These are phyloP conservation scores for Crepidotus sp. DNA, from an alignment of 1,284 basidiomycete genomes.

Conservation along the genomic window DNA sequence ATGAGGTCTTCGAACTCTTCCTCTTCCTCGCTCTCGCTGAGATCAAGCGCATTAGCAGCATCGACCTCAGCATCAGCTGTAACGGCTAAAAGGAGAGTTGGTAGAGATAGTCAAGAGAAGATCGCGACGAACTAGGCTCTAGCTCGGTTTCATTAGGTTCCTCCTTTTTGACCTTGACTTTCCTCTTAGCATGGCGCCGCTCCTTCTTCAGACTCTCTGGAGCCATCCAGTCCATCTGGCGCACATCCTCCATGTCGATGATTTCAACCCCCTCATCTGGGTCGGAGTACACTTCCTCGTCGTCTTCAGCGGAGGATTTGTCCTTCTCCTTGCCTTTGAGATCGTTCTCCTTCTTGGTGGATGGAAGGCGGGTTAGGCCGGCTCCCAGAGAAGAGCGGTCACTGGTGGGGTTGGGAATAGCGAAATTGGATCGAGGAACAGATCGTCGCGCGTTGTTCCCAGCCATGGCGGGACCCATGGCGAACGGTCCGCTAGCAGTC, in stretches of 20 bases:
- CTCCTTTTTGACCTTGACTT: constrained; percentile 41
- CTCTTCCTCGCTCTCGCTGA: constrained; percentile 81
- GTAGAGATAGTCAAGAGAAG: not conserved
- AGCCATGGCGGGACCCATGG: constrained; percentile 67
- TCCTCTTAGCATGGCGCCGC: constrained; percentile 24
- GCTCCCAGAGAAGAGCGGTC: constrained; percentile 37
- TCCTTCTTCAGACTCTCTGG: constrained; percentile 70
- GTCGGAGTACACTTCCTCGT: constrained; percentile 60
- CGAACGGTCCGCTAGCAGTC: constrained; percentile 79
- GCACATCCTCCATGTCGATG: constrained; percentile 79
- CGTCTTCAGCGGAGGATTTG: constrained; percentile 10
- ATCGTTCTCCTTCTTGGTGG: constrained; percentile 26
- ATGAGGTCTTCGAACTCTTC: constrained; percentile 80
- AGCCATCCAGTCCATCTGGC: constrained; percentile 81
- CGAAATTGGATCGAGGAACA: constrained; percentile 46
- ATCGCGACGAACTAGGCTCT: constrained; percentile 24
- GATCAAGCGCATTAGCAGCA: constrained; percentile 64
- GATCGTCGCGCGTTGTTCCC: constrained; percentile 45
- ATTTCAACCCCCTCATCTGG: constrained; percentile 83
- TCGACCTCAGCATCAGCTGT: constrained; percentile 44
- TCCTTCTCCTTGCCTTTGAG: constrained; percentile 15
- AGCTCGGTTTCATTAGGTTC: constrained; percentile 28
- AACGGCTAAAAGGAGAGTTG: constrained; percentile 7
- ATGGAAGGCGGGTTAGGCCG: constrained; percentile 33
- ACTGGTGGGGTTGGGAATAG: constrained; percentile 30